phyloP scores from a whole-genome alignment of 805 yeast genomes.

The Candida ipomoeae region DNA sequence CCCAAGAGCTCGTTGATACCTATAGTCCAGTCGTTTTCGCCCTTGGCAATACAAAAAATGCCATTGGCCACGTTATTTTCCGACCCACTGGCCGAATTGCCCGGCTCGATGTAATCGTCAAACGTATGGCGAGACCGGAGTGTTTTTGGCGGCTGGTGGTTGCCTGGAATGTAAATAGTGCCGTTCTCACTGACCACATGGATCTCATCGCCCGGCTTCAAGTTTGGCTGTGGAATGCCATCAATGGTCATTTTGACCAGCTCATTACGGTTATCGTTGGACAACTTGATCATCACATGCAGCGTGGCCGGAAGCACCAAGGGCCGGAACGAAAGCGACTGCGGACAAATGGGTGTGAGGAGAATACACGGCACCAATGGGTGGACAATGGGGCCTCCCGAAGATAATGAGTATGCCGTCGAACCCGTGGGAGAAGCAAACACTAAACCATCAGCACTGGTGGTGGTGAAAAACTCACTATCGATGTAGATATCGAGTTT shows the following conservation, averaged over 20 bases:
- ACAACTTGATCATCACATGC: constrained; percentile 61
- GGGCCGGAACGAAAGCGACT: constrained; percentile 88
- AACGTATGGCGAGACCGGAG: constrained; percentile 15
- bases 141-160: constrained; percentile 38
- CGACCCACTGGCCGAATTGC: constrained; percentile 5
- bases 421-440: constrained; percentile 93
- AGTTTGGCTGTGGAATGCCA: constrained; percentile 70
- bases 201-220: constrained; percentile 74
- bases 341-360: constrained; percentile 87
- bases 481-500: constrained; percentile 82
- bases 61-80: constrained; percentile 39
- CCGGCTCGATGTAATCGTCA: constrained; percentile 21
- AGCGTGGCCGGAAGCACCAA: constrained; percentile 74
- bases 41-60: constrained; percentile 81
- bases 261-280: constrained; percentile 42
- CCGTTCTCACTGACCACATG: constrained; percentile 67
- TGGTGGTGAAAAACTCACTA: constrained; percentile 78
- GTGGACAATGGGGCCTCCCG: constrained; percentile 92
- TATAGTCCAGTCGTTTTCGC: constrained; percentile 86
- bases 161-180: constrained; percentile 51
- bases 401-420: constrained; percentile 83
- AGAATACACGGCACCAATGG: constrained; percentile 81
- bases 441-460: constrained; percentile 88
- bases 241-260: constrained; percentile 65
- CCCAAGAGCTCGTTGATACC: constrained; percentile 87